Evolutionary conservation across 805 yeast species (phyloP).

Genomic region (Saccharomycopsis sp.): DNA sequence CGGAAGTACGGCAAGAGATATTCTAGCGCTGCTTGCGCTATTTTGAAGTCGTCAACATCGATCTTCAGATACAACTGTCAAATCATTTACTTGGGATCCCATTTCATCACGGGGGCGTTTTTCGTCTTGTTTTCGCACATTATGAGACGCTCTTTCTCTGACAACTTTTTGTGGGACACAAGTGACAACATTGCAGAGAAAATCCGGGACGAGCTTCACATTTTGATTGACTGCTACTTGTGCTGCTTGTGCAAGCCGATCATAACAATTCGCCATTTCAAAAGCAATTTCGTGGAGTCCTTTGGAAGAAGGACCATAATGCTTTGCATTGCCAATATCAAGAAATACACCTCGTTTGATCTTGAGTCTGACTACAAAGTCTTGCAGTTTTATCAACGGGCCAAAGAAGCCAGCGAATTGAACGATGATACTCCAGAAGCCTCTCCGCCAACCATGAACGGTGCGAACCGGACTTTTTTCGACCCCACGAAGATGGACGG

Average conservation of each 20-base stretch:
- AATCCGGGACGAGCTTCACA: conserved; percentile 3
- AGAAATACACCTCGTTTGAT: conserved; percentile 6
- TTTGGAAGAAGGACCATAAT: conserved; percentile 11
- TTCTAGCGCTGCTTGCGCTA: conserved; percentile 6
- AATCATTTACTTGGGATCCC: conserved; percentile 7
- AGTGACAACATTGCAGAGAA: conserved; percentile 1
- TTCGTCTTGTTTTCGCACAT: conserved; percentile 11
- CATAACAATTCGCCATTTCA: neutral
- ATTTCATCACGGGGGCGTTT: conserved; percentile 12
- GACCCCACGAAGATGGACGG: no score
- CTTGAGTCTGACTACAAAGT: conserved; percentile 8
- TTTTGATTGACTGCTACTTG: conserved; percentile 15
- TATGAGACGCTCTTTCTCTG: neutral
- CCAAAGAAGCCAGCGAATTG: neutral
- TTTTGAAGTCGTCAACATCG: conserved; percentile 2
- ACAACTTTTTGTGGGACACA: no score
- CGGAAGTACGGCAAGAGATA: neutral
- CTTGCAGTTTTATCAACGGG: neutral
- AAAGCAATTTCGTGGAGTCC: conserved; percentile 1
- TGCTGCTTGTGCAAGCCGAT: conserved; percentile 6
- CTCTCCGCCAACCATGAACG: no score
- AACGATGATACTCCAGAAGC: no score
- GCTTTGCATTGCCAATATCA: conserved; percentile 13
- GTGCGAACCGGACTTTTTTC: no score
- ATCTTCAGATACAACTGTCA: neutral